Evolutionary conservation across 331 rosid species (phyloP), one percentile per base, ranked within the genome.

Genomic region (Acacia pycnantha): DNA sequence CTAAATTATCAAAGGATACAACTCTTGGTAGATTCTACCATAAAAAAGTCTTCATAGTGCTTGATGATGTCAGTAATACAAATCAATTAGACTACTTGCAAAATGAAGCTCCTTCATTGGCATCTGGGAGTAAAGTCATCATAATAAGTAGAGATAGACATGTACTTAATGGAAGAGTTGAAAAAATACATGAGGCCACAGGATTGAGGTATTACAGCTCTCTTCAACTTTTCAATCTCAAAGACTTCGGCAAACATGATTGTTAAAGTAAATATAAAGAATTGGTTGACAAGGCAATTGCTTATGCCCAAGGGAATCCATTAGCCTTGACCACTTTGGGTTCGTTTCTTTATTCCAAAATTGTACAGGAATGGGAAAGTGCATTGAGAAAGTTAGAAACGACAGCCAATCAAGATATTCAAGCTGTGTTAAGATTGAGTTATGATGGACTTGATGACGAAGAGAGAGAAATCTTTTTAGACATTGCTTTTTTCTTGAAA

Each of bases 61-160:
- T 84, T 11, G 83, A 84, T 2, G 86, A 84, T 19, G 69, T 84
- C 16, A 58, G n/a, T 2, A 69, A 48, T 15, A 11, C 37, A 12
- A 27, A 4, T 2, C 81, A 46, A 14, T 11, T 64, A 24, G 83
- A 74, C 9, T 10, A 12, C 54, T 35, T 84, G 6, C 48, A 15
- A 10, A 79, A 33, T 44, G 47, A 46, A 29, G 11, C n/a, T 37
- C 43, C 29, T 40, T 5, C 2, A 21, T 53, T 83, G 37, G 77
- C 33, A 6, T 6, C 1, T 9, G 77, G 77, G 2, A 83, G 80
- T 47, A 72, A 65, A n/a, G 50, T 83, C 12, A 62, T 83, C 22
- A 16, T 83, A 21, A 83, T 77, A 19, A 72, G 44, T 11, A 71
- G 76, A 71, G 58, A 71, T 71, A 44, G 6, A 0, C 58, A 71